Evolutionary conservation across 2,329 filamentous ascomycete genomes (phyloP), one percentile per base, ranked within the genome.

Genomic region (Zasmidium angulare): DNA sequence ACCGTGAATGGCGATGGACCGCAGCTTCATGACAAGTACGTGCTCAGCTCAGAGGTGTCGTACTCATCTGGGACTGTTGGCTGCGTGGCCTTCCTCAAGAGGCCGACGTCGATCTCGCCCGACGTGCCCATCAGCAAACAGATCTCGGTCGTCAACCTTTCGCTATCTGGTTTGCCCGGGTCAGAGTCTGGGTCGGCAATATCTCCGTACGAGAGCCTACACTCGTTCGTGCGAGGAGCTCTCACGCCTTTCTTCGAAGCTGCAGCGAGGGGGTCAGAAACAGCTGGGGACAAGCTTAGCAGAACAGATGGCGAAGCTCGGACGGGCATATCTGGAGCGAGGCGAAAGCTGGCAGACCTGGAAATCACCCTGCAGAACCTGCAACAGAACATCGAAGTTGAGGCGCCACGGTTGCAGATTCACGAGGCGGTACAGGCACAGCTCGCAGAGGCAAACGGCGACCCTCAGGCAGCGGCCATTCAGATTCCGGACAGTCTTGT

Each of bases 301-400:
- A 87, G 91, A 69, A 85, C 89, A 20, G 93, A 98, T 70, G 87
- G 90, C 53, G 95, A 98, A 71, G 87, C 90, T 48, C 96, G 96
- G 79, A 96, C 91, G 19, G 95, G 95, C 61, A 93, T 99, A 63
- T 92, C 95, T 17, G 91, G 93, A n/a, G 93, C 95, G 20, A 96
- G 96, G 82, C 96, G 96, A 84, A 91, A 92, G 71, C 88, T 98
- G 75, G 95, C 93, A 53, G 96, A 99, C 75, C 79, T 99, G 67
- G 93, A 96, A 75, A 82, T 96, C 68, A 95, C 89, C 67, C 80
- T 99, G 70, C 83, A 92, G 59, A 93, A 99, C 71, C 82, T 99
- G 56, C 93, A 97, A 76, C 93, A 99, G 76, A 98, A 99, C 76
- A 92, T 96, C 57, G 96, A 99, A 76, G 98, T 99, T 55, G 95